Evolutionary conservation across 257 asterid genomes (phyloP).

Genomic region (Ilex aquifolium): DNA sequence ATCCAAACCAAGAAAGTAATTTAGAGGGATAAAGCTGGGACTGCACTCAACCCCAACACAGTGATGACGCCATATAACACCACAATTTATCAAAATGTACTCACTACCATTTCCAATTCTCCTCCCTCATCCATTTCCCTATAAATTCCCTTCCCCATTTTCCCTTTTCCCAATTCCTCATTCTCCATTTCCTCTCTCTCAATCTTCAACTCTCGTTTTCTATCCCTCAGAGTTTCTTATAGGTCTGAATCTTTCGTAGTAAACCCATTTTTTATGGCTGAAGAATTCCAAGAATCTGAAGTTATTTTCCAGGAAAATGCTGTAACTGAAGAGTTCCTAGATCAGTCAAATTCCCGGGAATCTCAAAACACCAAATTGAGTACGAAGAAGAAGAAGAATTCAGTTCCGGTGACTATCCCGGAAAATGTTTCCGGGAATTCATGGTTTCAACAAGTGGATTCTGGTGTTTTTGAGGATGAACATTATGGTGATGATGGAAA

Average conservation of each 20-base stretch:
- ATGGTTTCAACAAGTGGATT: constrained; percentile 29
- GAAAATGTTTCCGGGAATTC: constrained; percentile 24
- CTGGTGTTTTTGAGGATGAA: constrained; percentile 11
- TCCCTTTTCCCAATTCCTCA: constrained; percentile 6
- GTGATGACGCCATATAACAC: too few species aligned
- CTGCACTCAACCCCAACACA: too few species aligned
- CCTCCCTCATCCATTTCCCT: constrained; percentile 23
- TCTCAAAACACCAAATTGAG: constrained; percentile 22
- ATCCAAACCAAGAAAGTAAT: too few species aligned
- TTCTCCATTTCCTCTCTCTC: constrained; percentile 7
- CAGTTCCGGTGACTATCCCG: constrained; percentile 57
- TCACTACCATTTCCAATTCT: constrained; percentile 13
- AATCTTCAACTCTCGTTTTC: constrained; percentile 6
- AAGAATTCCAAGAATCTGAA: constrained; percentile 69
- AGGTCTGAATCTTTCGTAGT: background rate
- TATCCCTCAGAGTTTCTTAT: background rate
- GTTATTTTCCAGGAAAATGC: constrained; percentile 40
- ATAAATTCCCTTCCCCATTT: constrained; percentile 31
- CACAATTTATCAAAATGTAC: too few species aligned
- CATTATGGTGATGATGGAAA: background rate
- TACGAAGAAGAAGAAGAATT: constrained; percentile 9
- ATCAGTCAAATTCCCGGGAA: background rate
- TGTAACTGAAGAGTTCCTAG: constrained; percentile 11
- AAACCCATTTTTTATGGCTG: constrained; percentile 38
- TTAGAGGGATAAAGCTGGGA: too few species aligned